These are phyloP conservation scores for Hanseniaspora hatyaiensis DNA, from an alignment of 805 yeast genomes.

Conservation along the genomic window DNA sequence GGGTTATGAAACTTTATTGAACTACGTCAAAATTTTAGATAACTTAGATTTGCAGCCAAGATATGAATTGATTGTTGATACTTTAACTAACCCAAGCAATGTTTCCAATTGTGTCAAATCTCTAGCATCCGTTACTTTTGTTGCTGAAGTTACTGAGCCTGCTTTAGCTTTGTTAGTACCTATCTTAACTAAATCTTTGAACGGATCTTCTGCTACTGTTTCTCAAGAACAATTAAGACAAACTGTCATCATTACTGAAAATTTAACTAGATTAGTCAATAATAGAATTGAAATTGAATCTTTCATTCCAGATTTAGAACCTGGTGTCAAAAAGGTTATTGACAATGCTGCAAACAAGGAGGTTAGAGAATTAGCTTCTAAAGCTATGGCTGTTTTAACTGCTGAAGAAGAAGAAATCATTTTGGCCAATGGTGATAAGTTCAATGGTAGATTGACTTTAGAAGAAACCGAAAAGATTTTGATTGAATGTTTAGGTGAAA, in stretches of 20 bases:
- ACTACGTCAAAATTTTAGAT: slow-evolving; percentile 72
- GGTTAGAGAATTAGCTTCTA: slow-evolving; percentile 83
- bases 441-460: slow-evolving; percentile 58
- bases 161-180: slow-evolving; percentile 85
- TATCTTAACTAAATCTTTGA: slow-evolving; percentile 77
- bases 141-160: slow-evolving; percentile 96
- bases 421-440: slow-evolving; percentile 45
- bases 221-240: slow-evolving; percentile 95
- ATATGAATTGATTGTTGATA: slow-evolving; percentile 69
- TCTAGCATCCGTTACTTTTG: slow-evolving; percentile 86
- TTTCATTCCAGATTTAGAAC: slow-evolving; percentile 73
- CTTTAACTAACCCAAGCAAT: slow-evolving; percentile 78
- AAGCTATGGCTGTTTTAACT: slow-evolving; percentile 69
- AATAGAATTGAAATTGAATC: slow-evolving; percentile 83
- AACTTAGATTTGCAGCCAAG: slow-evolving; percentile 86
- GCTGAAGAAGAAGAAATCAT: slow-evolving; percentile 50
- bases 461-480: slow-evolving; percentile 41
- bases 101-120: slow-evolving; percentile 83
- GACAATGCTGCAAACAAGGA: slow-evolving; percentile 90
- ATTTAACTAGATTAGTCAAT: slow-evolving; percentile 87
- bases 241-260: slow-evolving; percentile 90
- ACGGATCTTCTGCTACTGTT: slow-evolving; percentile 42
- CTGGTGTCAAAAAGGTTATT: slow-evolving; percentile 83
- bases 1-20: slow-evolving; percentile 59
- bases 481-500: slow-evolving; percentile 23